phyloP scores from a whole-genome alignment of 768 basidiomycete genomes.

The Gautieria morchelliformis region DNA sequence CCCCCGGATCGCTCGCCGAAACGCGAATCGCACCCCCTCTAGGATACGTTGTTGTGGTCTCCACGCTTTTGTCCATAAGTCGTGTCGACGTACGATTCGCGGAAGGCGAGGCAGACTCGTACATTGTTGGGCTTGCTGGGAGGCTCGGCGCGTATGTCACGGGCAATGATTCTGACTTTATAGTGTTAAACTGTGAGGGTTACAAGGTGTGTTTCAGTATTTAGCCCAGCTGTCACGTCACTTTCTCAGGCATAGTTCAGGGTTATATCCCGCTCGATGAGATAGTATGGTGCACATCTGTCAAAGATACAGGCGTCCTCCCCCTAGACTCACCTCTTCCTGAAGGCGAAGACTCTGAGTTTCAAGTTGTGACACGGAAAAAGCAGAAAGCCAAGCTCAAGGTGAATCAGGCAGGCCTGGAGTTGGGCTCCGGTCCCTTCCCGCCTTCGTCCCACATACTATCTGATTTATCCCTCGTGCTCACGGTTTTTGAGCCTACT shows the following conservation, averaged over 20 bases:
- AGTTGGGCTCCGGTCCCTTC: not conserved
- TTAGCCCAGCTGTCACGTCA: not conserved
- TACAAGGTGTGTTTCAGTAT: conserved; percentile 26
- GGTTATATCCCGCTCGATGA: conserved; percentile 73
- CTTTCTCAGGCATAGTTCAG: conserved; percentile 11
- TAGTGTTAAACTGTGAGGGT: conserved; percentile 64
- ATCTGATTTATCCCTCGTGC: conserved; percentile 34
- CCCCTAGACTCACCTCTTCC: conserved; percentile 4
- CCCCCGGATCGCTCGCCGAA: conserved; percentile 60
- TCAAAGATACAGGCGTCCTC: conserved; percentile 8
- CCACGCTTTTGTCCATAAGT: not conserved
- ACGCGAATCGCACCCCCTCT: conserved; percentile 70
- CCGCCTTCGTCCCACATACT: not conserved
- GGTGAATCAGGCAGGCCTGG: not conserved
- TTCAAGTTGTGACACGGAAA: conserved; percentile 1
- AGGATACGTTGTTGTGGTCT: conserved; percentile 23
- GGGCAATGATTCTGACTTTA: conserved; percentile 77
- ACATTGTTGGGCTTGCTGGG: conserved; percentile 73
- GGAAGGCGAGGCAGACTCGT: conserved; percentile 13
- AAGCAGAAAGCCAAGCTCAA: conserved; percentile 1
- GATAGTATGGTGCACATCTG: conserved; percentile 50
- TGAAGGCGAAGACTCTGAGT: not conserved
- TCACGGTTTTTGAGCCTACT: conserved; percentile 51
- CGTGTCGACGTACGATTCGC: conserved; percentile 9
- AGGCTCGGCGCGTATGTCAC: conserved; percentile 63